Conservation (phyloP, 1,284 basidiomycete species). For the Tetrapyrgos nigripes region DNA sequence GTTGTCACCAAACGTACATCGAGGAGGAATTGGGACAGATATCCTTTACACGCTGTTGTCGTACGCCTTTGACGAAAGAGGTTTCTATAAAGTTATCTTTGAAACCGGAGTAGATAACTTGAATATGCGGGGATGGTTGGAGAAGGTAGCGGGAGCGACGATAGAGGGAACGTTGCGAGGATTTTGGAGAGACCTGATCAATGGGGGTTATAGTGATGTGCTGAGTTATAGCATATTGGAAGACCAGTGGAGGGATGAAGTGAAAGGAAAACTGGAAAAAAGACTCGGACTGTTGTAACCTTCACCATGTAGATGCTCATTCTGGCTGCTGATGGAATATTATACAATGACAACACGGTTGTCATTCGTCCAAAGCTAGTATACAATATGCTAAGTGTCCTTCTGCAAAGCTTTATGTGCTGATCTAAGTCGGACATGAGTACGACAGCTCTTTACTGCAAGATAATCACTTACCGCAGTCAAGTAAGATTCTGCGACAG, state of each 20-base stretch:
- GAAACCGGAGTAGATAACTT: slow-evolving; percentile 16
- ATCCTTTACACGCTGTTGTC: slow-evolving; percentile 16
- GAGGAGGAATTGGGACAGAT: slow-evolving; percentile 14
- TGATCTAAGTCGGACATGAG: slow-evolving; percentile 16
- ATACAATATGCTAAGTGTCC: neutral
- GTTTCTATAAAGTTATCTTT: slow-evolving; percentile 11
- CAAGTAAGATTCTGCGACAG: slow-evolving; percentile 92
- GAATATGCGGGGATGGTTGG: slow-evolving; percentile 18
- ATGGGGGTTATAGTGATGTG: slow-evolving; percentile 17
- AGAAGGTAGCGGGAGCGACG: slow-evolving; percentile 16
- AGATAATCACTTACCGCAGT: slow-evolving; percentile 57
- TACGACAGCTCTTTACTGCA: neutral
- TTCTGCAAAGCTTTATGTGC: slow-evolving; percentile 13
- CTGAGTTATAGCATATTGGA: slow-evolving; percentile 18
- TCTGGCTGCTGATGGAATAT: neutral
- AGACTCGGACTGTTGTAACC: neutral
- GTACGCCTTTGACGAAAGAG: slow-evolving; percentile 11
- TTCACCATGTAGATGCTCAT: neutral
- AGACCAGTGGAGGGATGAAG: slow-evolving; percentile 17
- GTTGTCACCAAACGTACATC: slow-evolving; percentile 9
- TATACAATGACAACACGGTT: slow-evolving; percentile 3
- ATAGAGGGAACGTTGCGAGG: slow-evolving; percentile 13
- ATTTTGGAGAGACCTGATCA: slow-evolving; percentile 11
- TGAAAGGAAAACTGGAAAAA: slow-evolving; percentile 17
- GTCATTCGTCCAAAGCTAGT: neutral